Evolutionary conservation across 169 alveolate genomes (phyloP), one percentile per base, ranked within the genome.

Genomic region (Amoebophrya sp.): DNA sequence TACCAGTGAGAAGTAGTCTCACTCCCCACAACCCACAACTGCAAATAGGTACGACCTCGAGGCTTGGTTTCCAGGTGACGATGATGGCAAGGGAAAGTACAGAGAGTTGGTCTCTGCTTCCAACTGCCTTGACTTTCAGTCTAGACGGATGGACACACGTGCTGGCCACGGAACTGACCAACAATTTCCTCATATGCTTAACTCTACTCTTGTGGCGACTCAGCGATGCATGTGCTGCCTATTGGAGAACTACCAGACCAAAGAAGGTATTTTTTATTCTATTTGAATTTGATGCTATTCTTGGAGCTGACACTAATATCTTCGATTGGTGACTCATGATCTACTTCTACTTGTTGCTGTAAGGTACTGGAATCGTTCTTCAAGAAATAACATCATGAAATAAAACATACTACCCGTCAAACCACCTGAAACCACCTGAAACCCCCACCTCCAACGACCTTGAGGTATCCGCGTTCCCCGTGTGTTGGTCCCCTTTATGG

Each of bases 61-160:
- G 96, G 99, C 99, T 41, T 99, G 99, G 99, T 99, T 98, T 97
- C 99, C 99, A n/a, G 99, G 99, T 78, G 90, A 78, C 47, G 90
- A 26, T 1, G 90, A 78, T 41, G 90, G 90, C 40, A 98, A 98
- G 93, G 96, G 95, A 24, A 97, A 96, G 78, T 99, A 97, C 94
- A 94, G 99, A 92, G 99, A 99, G 95, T 97, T 99, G 34, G 99
- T 98, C 55, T 97, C 99, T 78, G 98, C 99, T 94, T 98, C 99
- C 41, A 99, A 99, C 96, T 99, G 99, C 95, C 98, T 99, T 18
- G 99, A 99, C 95, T 99, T 96, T 95, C 99, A 99, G 95, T 93
- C 97, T 29, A 91, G 94, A 0, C 92, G 83, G 18, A 89, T 93
- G 40, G 95, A 93, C 54, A 93, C 90, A 0, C 89, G 93, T 3